Evolutionary conservation across 495 filamentous ascomycete genomes (phyloP).

Genomic region (Aspergillus kassunensis): DNA sequence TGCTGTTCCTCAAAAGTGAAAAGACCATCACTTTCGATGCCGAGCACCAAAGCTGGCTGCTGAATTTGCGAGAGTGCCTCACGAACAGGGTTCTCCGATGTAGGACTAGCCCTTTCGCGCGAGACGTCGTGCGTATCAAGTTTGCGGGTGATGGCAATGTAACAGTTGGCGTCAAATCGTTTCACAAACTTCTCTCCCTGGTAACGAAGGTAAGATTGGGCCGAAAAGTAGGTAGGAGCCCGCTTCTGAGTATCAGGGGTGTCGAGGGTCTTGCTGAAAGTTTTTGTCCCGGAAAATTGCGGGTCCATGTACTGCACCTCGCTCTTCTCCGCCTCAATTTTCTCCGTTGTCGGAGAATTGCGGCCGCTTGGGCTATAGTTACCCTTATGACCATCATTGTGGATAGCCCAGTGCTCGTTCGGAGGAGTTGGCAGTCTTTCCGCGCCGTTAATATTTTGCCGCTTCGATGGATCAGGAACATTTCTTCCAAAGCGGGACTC

Average conservation of each 20-base stretch:
- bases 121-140: constrained; percentile 97
- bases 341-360: constrained; percentile 24
- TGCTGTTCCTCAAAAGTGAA: constrained; percentile 97
- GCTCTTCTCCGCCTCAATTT: constrained; percentile 9
- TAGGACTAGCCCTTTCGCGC: constrained; percentile 52
- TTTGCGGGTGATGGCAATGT: constrained; percentile 97
- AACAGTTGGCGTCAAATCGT: constrained; percentile 96
- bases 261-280: constrained; percentile 31
- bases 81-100: constrained; percentile 50
- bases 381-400: constrained; percentile 88
- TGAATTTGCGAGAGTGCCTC: constrained; percentile 76
- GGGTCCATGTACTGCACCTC: constrained; percentile 60
- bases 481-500: constrained; percentile 93
- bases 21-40: constrained; percentile 90
- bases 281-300: constrained; percentile 70
- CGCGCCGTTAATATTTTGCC: constrained; percentile 70
- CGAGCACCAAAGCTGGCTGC: constrained; percentile 84
- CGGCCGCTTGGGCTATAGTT: constrained; percentile 38
- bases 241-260: constrained; percentile 35
- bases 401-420: constrained; percentile 87
- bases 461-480: constrained; percentile 75
- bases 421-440: constrained; percentile 59
- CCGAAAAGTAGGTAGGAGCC: constrained; percentile 87
- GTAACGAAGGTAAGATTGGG: constrained; percentile 97
- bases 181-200: constrained; percentile 96